Percentiles rank a stretch among this genome's conserved stretches.
Evolutionary conservation across 2,329 filamentous ascomycete species (phyloP).

Genomic region (Ustulina deusta): DNA sequence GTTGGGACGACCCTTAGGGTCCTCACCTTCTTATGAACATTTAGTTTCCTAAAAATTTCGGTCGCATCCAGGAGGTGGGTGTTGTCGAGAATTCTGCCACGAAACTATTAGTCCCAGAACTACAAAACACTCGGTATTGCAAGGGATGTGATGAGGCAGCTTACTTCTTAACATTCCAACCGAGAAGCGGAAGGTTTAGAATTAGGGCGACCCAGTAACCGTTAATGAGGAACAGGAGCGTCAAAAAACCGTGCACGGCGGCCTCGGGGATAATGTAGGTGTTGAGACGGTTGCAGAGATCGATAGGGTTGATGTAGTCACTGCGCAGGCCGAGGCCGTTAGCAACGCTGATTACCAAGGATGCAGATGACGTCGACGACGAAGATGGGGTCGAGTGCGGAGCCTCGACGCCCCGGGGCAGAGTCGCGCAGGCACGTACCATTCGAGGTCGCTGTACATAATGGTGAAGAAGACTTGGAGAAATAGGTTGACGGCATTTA

Average conservation of each 20-base stretch:
- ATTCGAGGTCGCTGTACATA: conserved; percentile 99
- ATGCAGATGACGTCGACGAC: conserved; percentile 42
- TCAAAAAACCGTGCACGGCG: conserved; percentile 95
- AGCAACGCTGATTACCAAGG: conserved; percentile 25
- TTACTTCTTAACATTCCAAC: conserved; percentile 98
- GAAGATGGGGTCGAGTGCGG: conserved; percentile 31
- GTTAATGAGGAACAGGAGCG: conserved; percentile 96
- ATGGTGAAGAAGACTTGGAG: conserved; percentile 99
- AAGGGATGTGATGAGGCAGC: conserved; percentile 53
- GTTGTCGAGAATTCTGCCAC: conserved; percentile 89
- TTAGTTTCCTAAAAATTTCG: conserved; percentile 99
- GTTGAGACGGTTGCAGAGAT: conserved; percentile 99
- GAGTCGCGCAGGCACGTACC: conserved; percentile 68
- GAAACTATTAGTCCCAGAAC: conserved; percentile 37
- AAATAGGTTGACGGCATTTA: conserved; percentile 99
- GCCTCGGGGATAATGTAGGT: conserved; percentile 99
- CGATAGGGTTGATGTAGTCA: conserved; percentile 99
- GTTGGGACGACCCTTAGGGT: too few species aligned
- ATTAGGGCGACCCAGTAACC: conserved; percentile 97
- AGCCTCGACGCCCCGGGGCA: conserved; percentile 28
- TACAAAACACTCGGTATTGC: neutral
- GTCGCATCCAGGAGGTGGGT: conserved; percentile 96
- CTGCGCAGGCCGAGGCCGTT: conserved; percentile 57
- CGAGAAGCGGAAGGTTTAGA: conserved; percentile 90
- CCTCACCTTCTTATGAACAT: conserved; percentile 95